phyloP scores from a whole-genome alignment of 306 rosid genomes.

The Heteromeles arbutifolia region DNA sequence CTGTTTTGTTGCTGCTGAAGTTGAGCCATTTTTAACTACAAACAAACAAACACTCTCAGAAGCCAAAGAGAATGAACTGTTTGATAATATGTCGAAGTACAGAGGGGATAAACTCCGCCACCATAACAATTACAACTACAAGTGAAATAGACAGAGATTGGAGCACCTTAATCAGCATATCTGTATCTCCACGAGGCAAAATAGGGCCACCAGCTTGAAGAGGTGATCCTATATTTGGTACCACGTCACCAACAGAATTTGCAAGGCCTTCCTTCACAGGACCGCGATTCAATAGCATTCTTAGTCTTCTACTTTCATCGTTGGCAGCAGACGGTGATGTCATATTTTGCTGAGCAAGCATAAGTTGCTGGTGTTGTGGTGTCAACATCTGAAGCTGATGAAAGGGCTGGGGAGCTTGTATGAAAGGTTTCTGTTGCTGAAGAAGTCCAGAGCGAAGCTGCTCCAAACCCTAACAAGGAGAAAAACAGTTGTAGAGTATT shows the following conservation, averaged over 20 bases:
- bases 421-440: constrained; percentile 85
- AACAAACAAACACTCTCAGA: constrained; percentile 23
- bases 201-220: constrained; percentile 73
- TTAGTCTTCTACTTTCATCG: constrained; percentile 76
- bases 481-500: background rate
- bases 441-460: constrained; percentile 89
- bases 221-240: constrained; percentile 76
- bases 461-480: constrained; percentile 67
- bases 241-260: constrained; percentile 74
- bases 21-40: constrained; percentile 84
- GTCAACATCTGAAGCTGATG: constrained; percentile 96
- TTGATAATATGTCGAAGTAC: background rate
- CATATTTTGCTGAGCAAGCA: constrained; percentile 91
- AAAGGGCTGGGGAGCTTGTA: constrained; percentile 82
- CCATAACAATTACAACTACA: constrained; percentile 2
- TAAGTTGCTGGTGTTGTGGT: constrained; percentile 85
- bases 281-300: constrained; percentile 67
- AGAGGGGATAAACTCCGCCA: background rate
- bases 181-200: constrained; percentile 77
- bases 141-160: background rate
- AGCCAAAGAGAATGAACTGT: constrained; percentile 10
- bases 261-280: constrained; percentile 69
- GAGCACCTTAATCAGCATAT: constrained; percentile 72
- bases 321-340: constrained; percentile 68
- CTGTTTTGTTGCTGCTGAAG: constrained; percentile 61